Evolutionary conservation across 1,284 basidiomycete genomes (phyloP).

Genomic region (Ustilago xerochloae): DNA sequence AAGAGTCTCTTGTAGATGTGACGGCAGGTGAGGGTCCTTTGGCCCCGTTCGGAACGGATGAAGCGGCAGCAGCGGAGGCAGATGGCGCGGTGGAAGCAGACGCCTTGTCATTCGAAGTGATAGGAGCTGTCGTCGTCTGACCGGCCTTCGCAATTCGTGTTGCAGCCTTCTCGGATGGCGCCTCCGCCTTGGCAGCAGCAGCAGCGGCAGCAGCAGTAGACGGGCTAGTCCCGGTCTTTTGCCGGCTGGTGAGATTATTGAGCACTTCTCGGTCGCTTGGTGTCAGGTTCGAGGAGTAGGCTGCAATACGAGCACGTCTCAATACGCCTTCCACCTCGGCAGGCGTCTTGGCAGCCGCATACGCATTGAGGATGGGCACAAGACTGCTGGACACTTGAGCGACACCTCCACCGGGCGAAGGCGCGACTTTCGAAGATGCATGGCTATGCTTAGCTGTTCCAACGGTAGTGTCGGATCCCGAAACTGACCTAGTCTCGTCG

Average conservation of each 20-base stretch:
- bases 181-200: too few relatives aligned
- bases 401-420: constrained; percentile 23
- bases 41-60: constrained; percentile 9
- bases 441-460: constrained; percentile 21
- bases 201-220: constrained; percentile 6
- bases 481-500: constrained; percentile 36
- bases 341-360: constrained; percentile 62
- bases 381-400: constrained; percentile 43
- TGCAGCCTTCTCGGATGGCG: constrained; percentile 12
- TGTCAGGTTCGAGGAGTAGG: constrained; percentile 52
- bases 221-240: constrained; percentile 19
- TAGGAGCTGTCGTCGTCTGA: background rate
- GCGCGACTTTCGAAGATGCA: constrained; percentile 18
- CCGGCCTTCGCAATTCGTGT: constrained; percentile 13
- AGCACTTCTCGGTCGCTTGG: constrained; percentile 58
- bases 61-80: background rate
- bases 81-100: constrained; percentile 1
- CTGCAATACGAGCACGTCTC: constrained; percentile 55
- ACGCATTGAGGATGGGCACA: constrained; percentile 59
- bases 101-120: background rate
- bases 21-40: constrained; percentile 13
- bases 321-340: constrained; percentile 59
- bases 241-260: constrained; percentile 44
- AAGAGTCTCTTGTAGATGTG: background rate
- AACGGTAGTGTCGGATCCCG: constrained; percentile 37